Evolutionary conservation across 2,329 filamentous ascomycete genomes (phyloP), one percentile per base, ranked within the genome.

Genomic region (Fusarium subglutinans): DNA sequence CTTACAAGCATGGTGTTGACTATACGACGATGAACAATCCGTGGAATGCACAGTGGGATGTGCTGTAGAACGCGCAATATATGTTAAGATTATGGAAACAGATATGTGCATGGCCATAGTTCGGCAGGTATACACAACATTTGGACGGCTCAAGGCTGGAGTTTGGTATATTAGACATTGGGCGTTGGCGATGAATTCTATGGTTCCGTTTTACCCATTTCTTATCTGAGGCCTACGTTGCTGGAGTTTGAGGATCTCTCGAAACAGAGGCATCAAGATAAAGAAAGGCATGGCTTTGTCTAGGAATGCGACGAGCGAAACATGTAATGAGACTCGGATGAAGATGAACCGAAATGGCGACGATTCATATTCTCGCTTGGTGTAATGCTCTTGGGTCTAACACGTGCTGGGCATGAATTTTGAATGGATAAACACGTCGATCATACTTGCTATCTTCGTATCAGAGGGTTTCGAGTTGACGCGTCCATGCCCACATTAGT

Each of bases 1-100:
- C 81, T 65, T 95, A 94, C 81, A 90, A 88, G 80, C 91, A 93
- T 79, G 91, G 92, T 10, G 80, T 87, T 48, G 85, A 87, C 64
- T 85, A 86, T 38, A 81, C 82, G 22, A 79, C 82, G 70, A 84
- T 84, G 33, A 89, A 87, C 63, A 84, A 87, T 77, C 88, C 88
- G 33, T 90, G 88, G 88, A 80, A 83, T 47, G 81, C 77, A 48
- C 79, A 80, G 63, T 85, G 84, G 84, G 84, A 84, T 69, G 77
- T 78, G 41, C 66, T 83, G 43, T 81, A 74, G 69, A 57, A 37
- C 45, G 47, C 43, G 59, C 45, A 64, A 65, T 62, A 62, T 24
- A 26, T 54, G 28, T 68, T 53, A 74, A 50, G 72, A 72, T 67
- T 56, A 60, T 63, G 63, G 48, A 45, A 51, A 59, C 51, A 50